Base-by-base conservation (phyloP, 306 rosid genomes). In the Hippophae gyantsensis region DNA sequence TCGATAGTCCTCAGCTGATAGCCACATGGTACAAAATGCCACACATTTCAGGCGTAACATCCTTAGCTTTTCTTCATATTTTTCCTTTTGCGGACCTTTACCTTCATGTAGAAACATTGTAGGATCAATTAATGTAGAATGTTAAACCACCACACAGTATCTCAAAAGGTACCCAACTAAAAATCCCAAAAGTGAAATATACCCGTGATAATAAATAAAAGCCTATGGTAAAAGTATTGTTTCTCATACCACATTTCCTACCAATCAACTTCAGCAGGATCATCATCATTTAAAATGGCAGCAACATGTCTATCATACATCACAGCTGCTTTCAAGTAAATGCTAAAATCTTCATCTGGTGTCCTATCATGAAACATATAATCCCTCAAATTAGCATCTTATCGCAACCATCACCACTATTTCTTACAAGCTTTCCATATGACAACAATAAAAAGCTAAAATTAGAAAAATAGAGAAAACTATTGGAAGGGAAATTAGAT, bases 221-320 rank as follows among this genome's bases (percentile, higher is more conserved):
- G 74, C 76, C 95, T 83, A 42, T 96, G 98, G 72, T 85, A 87
- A 74, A 83, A 71, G 77, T 73, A 74, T 49, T 81, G 78, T 49
- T 81, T 83, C 73, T 83, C 93, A 53, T 62, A 56, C 38, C 61
- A 81, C 68, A 87, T 85, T 64, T 83, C 93, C 65, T 83, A 76
- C 96, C 89, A 87, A 10, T 87, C 44, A 63, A 65, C 69, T 69
- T 89, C 78, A 46, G 71, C 57, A 42, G 96, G 85, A 80, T 92
- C 87, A 52, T 85, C 95, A 79, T 92, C 96, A 67, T 79, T 71
- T 58, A 92, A 73, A 56, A 92, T 78, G 26, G 98, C 89, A 56
- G 96, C 90, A 76, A 88, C 98, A 69, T 93, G 95, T 76, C 95
- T 85, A 44, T 92, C 98, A 72, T 87, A 92, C 98, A 92, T 87